Percentiles rank a stretch among this genome's conserved stretches.
Evolutionary conservation across 306 rosid genomes (phyloP).

Genomic region (Hippophae tibetana): DNA sequence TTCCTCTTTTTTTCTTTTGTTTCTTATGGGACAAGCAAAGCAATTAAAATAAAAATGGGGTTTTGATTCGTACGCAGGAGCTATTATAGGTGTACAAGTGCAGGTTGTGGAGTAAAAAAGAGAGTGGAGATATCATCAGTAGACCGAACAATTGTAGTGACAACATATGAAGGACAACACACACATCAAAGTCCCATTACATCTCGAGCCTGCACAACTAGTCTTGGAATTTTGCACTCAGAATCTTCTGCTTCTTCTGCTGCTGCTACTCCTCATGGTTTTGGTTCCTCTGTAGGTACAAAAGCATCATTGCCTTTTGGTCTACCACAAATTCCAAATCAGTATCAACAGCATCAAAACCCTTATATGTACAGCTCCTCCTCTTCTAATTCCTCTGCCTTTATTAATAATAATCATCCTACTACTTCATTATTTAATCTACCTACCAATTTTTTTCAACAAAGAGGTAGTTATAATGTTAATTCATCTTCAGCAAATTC

Average conservation of each 20-base stretch:
- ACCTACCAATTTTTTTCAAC: constrained; percentile 19
- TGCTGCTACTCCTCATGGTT: not conserved
- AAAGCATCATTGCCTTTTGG: not conserved
- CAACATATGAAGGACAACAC: constrained; percentile 94
- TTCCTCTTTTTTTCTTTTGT: not conserved
- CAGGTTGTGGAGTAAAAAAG: constrained; percentile 73
- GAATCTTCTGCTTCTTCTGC: constrained; percentile 5
- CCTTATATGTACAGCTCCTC: constrained; percentile 23
- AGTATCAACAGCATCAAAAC: constrained; percentile 17
- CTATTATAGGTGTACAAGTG: constrained; percentile 85
- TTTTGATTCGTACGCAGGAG: constrained; percentile 36
- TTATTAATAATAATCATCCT: constrained; percentile 2
- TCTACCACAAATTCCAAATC: not conserved
- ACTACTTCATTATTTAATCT: not conserved
- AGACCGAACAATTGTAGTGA: constrained; percentile 53
- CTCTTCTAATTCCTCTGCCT: not conserved
- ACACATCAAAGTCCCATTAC: constrained; percentile 50
- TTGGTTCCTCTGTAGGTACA: constrained; percentile 13
- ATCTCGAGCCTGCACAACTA: constrained; percentile 23
- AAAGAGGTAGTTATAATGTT: constrained; percentile 10
- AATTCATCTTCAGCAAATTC: constrained; percentile 3
- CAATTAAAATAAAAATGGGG: not conserved
- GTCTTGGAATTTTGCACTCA: constrained; percentile 27
- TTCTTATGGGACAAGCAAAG: constrained; percentile 15
- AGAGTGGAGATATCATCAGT: constrained; percentile 71